Evolutionary conservation across 495 filamentous ascomycete species (phyloP).

Genomic region (Copromyces sp.): DNA sequence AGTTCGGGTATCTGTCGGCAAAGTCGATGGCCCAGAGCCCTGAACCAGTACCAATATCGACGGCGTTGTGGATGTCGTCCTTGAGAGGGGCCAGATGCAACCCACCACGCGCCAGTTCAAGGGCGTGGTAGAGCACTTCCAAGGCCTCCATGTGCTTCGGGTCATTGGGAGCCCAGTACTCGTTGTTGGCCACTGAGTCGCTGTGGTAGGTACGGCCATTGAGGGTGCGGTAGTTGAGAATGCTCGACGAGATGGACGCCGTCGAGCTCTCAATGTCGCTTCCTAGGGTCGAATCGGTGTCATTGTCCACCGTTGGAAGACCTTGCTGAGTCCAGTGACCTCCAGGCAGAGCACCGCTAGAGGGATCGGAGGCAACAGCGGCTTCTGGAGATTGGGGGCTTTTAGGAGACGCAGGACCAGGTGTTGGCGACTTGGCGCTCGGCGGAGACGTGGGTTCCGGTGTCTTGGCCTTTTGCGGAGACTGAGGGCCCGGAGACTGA

Average conservation of each 20-base stretch:
- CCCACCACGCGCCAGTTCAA: slow-evolving; percentile 25
- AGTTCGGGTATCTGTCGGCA: slow-evolving; percentile 41
- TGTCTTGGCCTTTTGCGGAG: too few species aligned
- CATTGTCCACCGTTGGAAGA: background rate
- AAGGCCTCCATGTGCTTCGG: slow-evolving; percentile 24
- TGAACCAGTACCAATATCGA: background rate
- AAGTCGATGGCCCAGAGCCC: slow-evolving; percentile 30
- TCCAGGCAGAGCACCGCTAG: background rate
- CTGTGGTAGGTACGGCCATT: slow-evolving; percentile 33
- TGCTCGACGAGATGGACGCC: slow-evolving; percentile 33
- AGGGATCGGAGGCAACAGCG: too few species aligned
- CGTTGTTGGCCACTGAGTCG: slow-evolving; percentile 16
- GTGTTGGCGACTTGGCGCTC: too few species aligned
- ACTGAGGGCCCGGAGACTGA: background rate
- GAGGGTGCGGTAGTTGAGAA: slow-evolving; percentile 33
- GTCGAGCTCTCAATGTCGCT: slow-evolving; percentile 15
- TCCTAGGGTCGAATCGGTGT: background rate
- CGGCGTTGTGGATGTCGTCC: background rate
- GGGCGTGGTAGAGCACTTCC: slow-evolving; percentile 28
- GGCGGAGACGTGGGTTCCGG: too few species aligned
- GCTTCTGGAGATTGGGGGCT: background rate
- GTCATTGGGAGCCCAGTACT: slow-evolving; percentile 28
- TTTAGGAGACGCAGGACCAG: background rate
- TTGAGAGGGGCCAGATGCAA: slow-evolving; percentile 27
- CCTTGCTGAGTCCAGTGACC: background rate